These are phyloP conservation scores for Ophiostoma australiae DNA, from an alignment of 2,329 filamentous ascomycete genomes.

Conservation along the genomic window DNA sequence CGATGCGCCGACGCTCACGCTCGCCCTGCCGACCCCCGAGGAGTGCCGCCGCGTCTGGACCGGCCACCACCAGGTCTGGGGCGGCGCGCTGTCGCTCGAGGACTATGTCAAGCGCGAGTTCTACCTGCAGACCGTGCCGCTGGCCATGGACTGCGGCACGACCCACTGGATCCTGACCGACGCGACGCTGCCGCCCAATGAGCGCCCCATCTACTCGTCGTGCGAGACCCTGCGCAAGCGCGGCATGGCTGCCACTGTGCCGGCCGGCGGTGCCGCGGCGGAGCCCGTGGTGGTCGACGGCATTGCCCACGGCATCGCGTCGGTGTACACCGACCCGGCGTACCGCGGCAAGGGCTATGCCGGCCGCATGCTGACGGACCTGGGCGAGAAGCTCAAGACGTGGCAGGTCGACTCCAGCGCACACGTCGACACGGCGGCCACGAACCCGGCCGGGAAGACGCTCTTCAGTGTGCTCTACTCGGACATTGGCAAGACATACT, in stretches of 20 bases:
- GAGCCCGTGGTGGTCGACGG: constrained; percentile 41
- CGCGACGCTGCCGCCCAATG: constrained; percentile 34
- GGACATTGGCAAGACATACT: constrained; percentile 80
- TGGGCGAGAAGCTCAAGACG: constrained; percentile 44
- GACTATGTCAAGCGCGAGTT: constrained; percentile 57
- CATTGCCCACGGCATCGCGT: constrained; percentile 68
- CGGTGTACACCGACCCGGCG: constrained; percentile 68
- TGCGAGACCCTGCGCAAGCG: constrained; percentile 61
- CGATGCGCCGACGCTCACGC: constrained; percentile 39
- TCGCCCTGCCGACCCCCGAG: constrained; percentile 52
- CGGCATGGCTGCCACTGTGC: constrained; percentile 36
- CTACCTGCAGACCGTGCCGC: constrained; percentile 52
- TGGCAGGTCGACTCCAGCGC: constrained; percentile 36
- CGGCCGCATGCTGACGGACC: constrained; percentile 64
- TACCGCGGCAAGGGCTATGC: constrained; percentile 72
- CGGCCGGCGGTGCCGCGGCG: neutral
- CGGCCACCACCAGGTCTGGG: constrained; percentile 55
- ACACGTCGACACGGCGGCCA: constrained; percentile 25
- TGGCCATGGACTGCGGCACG: constrained; percentile 55
- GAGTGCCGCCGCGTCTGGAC: constrained; percentile 54
- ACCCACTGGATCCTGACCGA: constrained; percentile 61
- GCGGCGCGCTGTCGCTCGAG: constrained; percentile 48
- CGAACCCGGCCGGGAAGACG: constrained; percentile 34
- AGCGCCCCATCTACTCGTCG: constrained; percentile 54
- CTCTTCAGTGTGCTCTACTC: constrained; percentile 79